Evolutionary conservation across 192 early-diverging fungal genomes (phyloP).

Genomic region (Jimgerdemannia flammicorona): DNA sequence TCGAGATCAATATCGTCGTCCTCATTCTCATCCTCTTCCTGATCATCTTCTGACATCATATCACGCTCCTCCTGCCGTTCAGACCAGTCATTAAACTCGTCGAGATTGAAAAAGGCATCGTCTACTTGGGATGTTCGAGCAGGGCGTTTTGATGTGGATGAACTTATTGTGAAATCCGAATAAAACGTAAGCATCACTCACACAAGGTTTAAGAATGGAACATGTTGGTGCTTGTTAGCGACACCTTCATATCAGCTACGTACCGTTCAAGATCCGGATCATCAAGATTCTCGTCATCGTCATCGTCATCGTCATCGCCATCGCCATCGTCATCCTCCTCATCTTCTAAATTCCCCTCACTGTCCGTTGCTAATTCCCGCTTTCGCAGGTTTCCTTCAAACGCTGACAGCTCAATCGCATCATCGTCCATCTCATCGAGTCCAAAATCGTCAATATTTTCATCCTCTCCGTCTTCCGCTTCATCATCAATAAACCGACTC

Average conservation of each 20-base stretch:
- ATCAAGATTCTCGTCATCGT: constrained; percentile 23
- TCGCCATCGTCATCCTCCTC: constrained; percentile 18
- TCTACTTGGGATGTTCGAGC: constrained; percentile 62
- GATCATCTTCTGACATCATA: constrained; percentile 48
- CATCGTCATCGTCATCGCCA: constrained; percentile 16
- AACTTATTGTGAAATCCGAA: background rate
- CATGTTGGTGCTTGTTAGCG: background rate
- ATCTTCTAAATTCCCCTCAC: background rate
- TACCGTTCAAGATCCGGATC: constrained; percentile 15
- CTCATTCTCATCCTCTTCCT: constrained; percentile 51
- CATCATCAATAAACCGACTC: constrained; percentile 28
- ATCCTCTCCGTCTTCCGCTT: constrained; percentile 36
- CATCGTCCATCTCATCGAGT: constrained; percentile 4
- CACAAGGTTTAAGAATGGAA: background rate
- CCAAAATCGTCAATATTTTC: constrained; percentile 33
- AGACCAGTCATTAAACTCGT: constrained; percentile 78
- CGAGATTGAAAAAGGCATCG: constrained; percentile 95
- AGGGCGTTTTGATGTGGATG: background rate
- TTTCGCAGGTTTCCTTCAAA: background rate
- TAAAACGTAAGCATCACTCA: no score
- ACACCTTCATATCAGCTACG: background rate
- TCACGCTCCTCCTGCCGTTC: constrained; percentile 62
- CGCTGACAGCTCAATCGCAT: constrained; percentile 4
- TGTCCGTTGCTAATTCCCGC: constrained; percentile 5
- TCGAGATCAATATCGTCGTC: constrained; percentile 68